phyloP scores from a whole-genome alignment of 805 yeast genomes.

The Myxozyma neotropica region DNA sequence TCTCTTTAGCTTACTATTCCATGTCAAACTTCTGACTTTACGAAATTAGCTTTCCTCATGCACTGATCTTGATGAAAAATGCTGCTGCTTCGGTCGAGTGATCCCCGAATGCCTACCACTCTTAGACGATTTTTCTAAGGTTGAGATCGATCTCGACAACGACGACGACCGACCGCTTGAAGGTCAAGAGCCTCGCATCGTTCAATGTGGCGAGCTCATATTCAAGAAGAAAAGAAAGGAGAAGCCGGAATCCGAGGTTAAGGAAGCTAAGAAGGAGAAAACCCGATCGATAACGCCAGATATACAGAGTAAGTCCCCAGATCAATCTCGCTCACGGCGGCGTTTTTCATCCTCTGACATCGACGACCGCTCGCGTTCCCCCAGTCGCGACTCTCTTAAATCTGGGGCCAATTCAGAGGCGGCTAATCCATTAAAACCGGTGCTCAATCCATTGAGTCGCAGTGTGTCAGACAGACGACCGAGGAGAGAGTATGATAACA shows the following conservation, averaged over 20 bases:
- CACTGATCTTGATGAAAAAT: slow-evolving; percentile 85
- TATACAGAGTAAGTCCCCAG: neutral
- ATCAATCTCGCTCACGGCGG: neutral
- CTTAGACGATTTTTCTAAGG: slow-evolving; percentile 21
- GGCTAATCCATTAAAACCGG: neutral
- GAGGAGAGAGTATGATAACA: neutral
- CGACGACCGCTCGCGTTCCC: neutral
- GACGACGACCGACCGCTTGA: slow-evolving; percentile 26
- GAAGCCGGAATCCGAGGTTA: neutral
- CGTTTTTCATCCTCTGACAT: neutral
- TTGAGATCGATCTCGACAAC: slow-evolving; percentile 21
- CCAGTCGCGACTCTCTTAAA: neutral
- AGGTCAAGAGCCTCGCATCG: slow-evolving; percentile 27
- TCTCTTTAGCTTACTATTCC: no score
- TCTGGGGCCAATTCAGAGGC: neutral
- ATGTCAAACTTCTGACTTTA: no score
- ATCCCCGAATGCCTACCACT: slow-evolving; percentile 16
- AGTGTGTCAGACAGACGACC: neutral
- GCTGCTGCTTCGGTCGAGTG: slow-evolving; percentile 79
- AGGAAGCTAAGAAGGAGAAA: neutral
- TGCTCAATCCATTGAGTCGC: neutral
- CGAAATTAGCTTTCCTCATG: slow-evolving; percentile 25
- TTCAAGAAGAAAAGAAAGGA: slow-evolving; percentile 24
- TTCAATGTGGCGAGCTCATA: slow-evolving; percentile 30
- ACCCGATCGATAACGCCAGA: neutral